Evolutionary conservation across 176 grass and related monocot genomes (phyloP), one percentile per base, ranked within the genome.

Genomic region (Musa beccarii): DNA sequence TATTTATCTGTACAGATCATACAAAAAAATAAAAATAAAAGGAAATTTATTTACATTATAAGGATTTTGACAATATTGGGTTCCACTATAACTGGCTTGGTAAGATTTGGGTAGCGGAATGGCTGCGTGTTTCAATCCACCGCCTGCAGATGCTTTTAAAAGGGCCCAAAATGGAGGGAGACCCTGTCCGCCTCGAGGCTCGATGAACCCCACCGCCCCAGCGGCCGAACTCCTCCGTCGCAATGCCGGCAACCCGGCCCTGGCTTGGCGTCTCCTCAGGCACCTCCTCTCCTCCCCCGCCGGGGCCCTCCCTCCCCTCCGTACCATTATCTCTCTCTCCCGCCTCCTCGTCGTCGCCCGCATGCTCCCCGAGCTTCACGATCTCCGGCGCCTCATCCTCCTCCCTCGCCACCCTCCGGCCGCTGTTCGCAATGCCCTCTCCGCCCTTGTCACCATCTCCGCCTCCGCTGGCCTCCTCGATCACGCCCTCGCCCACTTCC

Each of bases 181-280:
- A 6, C 57, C 5, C 5, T 61, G 19, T 6, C 57, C 57, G 57
- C 57, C 14, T 61, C 57, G 57, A 61, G 19, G 57, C 14, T 61
- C 19, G 19, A 61, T 21, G 57, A 61, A 61, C 57, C 8, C 57
- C 65, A 8, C 24, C 24, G 67, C 43, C 2, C 43, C 52, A 3
- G 68, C 68, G 68, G 68, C 68, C 68, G 11, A 20, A 50, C 68
- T 70, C 68, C 68, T 70, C 49, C 68, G 68, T 17, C 68, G 34
- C 10, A 70, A 70, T 81, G 81, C 84, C 57, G 51, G 69, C 78
- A 65, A 77, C 49, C 79, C 89, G 59, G 66, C 84, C 72, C 72
- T 87, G 76, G 82, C 83, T 76, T 82, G 92, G 77, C 80, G 80
- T 51, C 84, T 84, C 86, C 81, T 97, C 82, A 68, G 87, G 72